A percentile compares a stretch with the other conserved stretches of the same genome.
Evolutionary conservation across 176 grass and related monocot species (phyloP).

Genomic region (Carex parvula): DNA sequence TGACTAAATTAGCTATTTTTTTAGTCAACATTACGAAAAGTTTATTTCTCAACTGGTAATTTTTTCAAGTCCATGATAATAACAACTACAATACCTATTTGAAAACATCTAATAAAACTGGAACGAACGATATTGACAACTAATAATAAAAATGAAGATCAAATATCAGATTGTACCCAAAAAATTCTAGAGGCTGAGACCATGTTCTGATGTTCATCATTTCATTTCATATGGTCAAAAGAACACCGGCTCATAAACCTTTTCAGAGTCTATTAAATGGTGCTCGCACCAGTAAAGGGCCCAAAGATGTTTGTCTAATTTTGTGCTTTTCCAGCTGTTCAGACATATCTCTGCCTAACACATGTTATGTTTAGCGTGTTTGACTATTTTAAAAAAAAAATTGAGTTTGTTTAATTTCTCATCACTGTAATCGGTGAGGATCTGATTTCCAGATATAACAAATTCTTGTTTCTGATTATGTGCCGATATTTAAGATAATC

Average conservation of each 20-base stretch:
- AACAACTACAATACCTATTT: too few species aligned
- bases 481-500: background rate
- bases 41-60: too few species aligned
- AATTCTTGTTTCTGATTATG: background rate
- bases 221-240: slow-evolving; percentile 9
- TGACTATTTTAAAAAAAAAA: slow-evolving; percentile 9
- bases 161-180: background rate
- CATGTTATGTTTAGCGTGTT: background rate
- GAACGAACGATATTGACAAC: too few species aligned
- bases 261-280: slow-evolving; percentile 12
- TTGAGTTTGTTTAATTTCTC: background rate
- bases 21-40: too few species aligned
- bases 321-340: background rate
- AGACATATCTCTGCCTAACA: background rate
- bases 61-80: too few species aligned
- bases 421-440: background rate
- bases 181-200: background rate
- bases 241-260: background rate
- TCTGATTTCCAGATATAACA: background rate
- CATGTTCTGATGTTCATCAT: background rate
- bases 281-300: background rate
- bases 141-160: background rate
- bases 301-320: background rate
- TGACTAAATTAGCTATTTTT: too few species aligned
- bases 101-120: too few species aligned